A percentile compares a stretch with the other conserved stretches of the same genome.
Conservation (phyloP, 2,329 filamentous ascomycete species). For the Cercospora nicotianae region DNA sequence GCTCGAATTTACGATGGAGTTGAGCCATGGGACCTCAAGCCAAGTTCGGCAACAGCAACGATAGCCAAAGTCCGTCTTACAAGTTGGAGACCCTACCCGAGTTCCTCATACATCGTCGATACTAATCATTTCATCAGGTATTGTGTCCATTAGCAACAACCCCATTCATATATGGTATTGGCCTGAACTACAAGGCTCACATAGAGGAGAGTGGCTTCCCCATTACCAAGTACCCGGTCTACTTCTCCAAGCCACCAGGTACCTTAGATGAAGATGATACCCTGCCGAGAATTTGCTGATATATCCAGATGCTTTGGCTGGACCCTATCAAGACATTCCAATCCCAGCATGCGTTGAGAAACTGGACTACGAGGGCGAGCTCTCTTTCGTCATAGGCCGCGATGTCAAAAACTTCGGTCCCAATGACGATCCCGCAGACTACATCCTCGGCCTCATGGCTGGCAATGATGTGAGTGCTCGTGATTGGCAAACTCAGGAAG, state of each 20-base stretch:
- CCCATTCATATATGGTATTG: slow-evolving; percentile 43
- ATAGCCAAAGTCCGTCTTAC: background rate
- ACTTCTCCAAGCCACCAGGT: background rate
- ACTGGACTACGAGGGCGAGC: slow-evolving; percentile 77
- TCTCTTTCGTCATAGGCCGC: slow-evolving; percentile 71
- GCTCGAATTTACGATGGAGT: background rate
- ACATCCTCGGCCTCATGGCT: slow-evolving; percentile 71
- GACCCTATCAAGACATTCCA: background rate
- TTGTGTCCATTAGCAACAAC: background rate
- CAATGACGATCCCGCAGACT: slow-evolving; percentile 62
- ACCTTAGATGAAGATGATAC: background rate
- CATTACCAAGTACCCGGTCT: background rate
- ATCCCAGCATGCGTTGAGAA: slow-evolving; percentile 42
- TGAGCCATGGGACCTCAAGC: background rate
- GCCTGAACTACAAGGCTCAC: slow-evolving; percentile 61
- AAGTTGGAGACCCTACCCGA: no score
- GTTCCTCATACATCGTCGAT: no score
- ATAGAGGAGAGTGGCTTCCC: slow-evolving; percentile 23
- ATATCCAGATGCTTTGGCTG: background rate
- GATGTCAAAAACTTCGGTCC: slow-evolving; percentile 60
- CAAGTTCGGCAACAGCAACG: background rate
- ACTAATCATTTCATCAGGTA: background rate
- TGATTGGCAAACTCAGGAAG: slow-evolving; percentile 53
- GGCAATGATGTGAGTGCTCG: slow-evolving; percentile 77
- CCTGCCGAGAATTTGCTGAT: background rate